phyloP scores from a whole-genome alignment of 805 yeast genomes.

The Lipomyces yamadae region DNA sequence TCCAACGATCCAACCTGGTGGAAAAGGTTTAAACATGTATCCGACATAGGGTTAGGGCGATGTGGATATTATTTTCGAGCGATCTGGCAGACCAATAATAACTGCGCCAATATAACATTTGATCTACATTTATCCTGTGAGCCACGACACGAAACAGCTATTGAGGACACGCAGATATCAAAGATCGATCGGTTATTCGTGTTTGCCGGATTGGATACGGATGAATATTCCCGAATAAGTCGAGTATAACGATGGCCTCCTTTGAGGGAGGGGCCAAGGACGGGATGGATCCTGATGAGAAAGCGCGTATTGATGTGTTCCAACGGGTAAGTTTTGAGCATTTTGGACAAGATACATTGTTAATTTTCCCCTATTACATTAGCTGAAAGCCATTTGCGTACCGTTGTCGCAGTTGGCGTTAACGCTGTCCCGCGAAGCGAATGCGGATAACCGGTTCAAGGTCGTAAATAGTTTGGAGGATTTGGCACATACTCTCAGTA shows the following conservation, averaged over 20 bases:
- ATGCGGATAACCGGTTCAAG: slow-evolving; percentile 23
- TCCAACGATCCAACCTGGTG: too few relatives aligned
- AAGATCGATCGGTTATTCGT: neutral
- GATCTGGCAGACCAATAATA: too few relatives aligned
- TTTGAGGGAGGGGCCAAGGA: neutral
- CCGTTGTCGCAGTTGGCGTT: slow-evolving; percentile 31
- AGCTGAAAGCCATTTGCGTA: slow-evolving; percentile 28
- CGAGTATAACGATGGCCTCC: neutral
- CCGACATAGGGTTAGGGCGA: neutral
- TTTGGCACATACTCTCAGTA: slow-evolving; percentile 23
- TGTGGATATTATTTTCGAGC: neutral
- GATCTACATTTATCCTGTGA: neutral
- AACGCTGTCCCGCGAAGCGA: slow-evolving; percentile 16
- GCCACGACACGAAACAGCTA: neutral
- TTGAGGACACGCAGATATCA: neutral
- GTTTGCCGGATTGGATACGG: neutral
- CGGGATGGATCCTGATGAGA: neutral
- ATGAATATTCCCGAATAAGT: neutral
- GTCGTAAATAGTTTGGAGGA: slow-evolving; percentile 34
- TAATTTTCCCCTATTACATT: neutral
- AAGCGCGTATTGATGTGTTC: neutral
- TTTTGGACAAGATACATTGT: neutral
- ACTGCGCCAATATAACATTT: neutral
- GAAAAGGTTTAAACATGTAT: too few relatives aligned
- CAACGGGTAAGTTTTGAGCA: neutral